Base-by-base conservation (phyloP, 2,329 filamentous ascomycete species). In the Penicillium sp. region DNA sequence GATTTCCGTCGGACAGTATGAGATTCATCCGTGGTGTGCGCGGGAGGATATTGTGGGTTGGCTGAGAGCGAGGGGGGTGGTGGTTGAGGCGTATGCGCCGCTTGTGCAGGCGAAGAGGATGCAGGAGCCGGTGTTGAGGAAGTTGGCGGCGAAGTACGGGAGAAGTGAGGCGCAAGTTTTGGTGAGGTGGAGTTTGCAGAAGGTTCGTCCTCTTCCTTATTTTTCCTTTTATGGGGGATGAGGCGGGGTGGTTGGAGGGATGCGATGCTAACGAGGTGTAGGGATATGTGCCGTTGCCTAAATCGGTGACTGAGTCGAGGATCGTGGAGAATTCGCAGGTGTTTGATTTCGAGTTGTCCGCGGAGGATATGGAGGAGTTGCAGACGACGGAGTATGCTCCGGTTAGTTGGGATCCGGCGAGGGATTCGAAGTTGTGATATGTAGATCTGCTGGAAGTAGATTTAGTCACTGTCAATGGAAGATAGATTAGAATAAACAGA, bases 11-110 rank as follows among this genome's bases (percentile, higher is more conserved):
- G 89, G 88, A 35, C 90, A 95, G 70, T 88, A 85, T 69, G 90
- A 96, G 70, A 72, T 96, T 10, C 90, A 96, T 69, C 90, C 90
- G 1, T 96, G 88, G 89, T 80, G 88, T 37, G 77, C 82, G 8
- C 77, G 89, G 15, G 72, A 76, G 19, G 88, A 95, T 62, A 88
- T 96, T 53, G 82, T 83, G 8, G 73, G 79, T 41, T 96, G 89
- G 88, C 86, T 85, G 60, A 83, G 66, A 75, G 81, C 17, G 75
- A 76, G n/a, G n/a, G n/a, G n/a, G 52, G 72, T 87, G 19, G 77
- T 81, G 28, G 66, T 86, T 15, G 76, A 88, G 75, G 74, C 74
- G 5, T 76, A 75, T 54, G 72, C 68, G 57, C 74, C 74, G 10
- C 61, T 76, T 44, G 72, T 75, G 8, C 67, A 72, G 51, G 72